phyloP scores from a whole-genome alignment of 306 rosid genomes.

The Gleditsia sinensis region DNA sequence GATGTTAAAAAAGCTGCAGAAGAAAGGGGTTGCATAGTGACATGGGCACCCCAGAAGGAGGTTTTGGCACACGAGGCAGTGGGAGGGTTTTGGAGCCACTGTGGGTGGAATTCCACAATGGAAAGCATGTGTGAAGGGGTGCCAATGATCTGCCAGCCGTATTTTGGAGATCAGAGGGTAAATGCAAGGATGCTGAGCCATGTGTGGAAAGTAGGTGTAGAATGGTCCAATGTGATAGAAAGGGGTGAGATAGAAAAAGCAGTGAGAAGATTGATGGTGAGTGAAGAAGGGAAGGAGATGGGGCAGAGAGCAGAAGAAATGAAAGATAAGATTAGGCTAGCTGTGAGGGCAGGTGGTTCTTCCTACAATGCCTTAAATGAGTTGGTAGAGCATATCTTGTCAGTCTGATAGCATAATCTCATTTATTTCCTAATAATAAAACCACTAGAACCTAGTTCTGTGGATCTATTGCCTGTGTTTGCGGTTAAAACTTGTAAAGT shows the following conservation, averaged over 20 bases:
- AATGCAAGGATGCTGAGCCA: slow-evolving; percentile 40
- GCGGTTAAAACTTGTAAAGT: no score
- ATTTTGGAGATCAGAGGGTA: slow-evolving; percentile 53
- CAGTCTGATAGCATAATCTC: no score
- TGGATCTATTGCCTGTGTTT: no score
- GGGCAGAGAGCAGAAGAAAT: slow-evolving; percentile 31
- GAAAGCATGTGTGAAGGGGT: slow-evolving; percentile 50
- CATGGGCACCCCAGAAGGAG: slow-evolving; percentile 51
- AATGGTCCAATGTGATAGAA: slow-evolving; percentile 32
- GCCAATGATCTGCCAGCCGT: slow-evolving; percentile 48
- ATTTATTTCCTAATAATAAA: no score
- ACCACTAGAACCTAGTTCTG: no score
- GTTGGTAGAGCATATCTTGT: slow-evolving; percentile 13
- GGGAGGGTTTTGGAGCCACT: slow-evolving; percentile 58
- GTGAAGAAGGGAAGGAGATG: slow-evolving; percentile 35
- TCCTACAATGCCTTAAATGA: slow-evolving; percentile 30
- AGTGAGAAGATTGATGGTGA: slow-evolving; percentile 40
- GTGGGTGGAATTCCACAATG: slow-evolving; percentile 57
- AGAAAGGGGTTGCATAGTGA: slow-evolving; percentile 44
- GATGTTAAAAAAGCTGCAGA: slow-evolving; percentile 8
- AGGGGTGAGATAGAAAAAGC: slow-evolving; percentile 33
- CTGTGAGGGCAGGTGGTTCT: slow-evolving; percentile 10
- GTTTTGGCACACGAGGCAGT: slow-evolving; percentile 47
- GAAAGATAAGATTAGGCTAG: slow-evolving; percentile 28
- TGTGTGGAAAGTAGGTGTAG: slow-evolving; percentile 47